These are phyloP conservation scores for Glycine latifolia DNA, from an alignment of 306 rosid species.

Conservation along the genomic window DNA sequence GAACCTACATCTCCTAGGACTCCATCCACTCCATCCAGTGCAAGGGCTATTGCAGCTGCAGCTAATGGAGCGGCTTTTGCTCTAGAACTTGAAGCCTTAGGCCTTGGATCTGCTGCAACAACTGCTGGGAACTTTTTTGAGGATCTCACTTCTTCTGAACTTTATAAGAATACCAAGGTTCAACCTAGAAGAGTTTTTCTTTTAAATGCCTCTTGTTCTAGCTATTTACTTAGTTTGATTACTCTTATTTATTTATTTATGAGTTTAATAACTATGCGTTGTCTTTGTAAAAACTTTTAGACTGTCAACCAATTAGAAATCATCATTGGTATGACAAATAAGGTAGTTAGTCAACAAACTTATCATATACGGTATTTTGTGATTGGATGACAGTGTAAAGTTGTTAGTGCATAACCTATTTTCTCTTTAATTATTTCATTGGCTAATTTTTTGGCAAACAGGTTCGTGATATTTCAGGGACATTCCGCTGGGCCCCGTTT, in stretches of 20 bases:
- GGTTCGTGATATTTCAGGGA: constrained; percentile 93
- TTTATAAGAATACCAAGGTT: constrained; percentile 88
- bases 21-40: constrained; percentile 77
- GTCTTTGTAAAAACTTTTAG: too few species aligned
- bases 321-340: too few species aligned
- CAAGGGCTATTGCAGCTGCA: constrained; percentile 69
- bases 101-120: constrained; percentile 72
- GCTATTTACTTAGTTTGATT: too few species aligned
- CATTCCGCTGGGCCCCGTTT: constrained; percentile 99
- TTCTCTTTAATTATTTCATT: background rate
- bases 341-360: too few species aligned
- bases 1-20: constrained; percentile 84
- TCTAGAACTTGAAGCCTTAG: constrained; percentile 63
- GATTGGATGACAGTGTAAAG: too few species aligned
- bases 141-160: constrained; percentile 86
- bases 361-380: too few species aligned
- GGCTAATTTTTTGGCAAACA: constrained; percentile 51
- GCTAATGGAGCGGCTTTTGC: constrained; percentile 61
- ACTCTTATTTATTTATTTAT: too few species aligned
- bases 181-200: background rate
- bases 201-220: too few species aligned
- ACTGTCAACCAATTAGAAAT: too few species aligned
- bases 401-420: too few species aligned
- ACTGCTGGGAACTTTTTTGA: constrained; percentile 88
- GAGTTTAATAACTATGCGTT: too few species aligned